phyloP scores from a whole-genome alignment of 176 grass and related monocot genomes.

The Luzula sylvatica region DNA sequence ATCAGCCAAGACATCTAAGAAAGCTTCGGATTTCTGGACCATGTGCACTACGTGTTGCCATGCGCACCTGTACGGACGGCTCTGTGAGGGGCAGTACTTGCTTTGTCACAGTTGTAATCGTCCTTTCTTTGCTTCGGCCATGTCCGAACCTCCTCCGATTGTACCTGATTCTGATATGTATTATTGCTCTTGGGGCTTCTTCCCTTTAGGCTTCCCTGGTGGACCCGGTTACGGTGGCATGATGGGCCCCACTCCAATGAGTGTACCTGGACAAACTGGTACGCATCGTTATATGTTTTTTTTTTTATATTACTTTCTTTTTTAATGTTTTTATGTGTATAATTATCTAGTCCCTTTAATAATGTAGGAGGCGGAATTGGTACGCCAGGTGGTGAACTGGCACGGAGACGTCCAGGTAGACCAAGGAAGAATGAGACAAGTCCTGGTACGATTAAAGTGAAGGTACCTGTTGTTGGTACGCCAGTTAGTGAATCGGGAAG shows the following conservation, averaged over 20 bases:
- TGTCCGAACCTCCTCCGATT: constrained; percentile 48
- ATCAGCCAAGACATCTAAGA: constrained; percentile 7
- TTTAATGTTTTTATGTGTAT: no score
- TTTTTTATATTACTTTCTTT: no score
- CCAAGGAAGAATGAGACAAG: constrained; percentile 3
- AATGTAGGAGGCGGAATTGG: constrained; percentile 3
- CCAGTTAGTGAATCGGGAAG: neutral
- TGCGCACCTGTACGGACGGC: constrained; percentile 57
- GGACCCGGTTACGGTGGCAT: constrained; percentile 42
- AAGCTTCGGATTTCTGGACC: constrained; percentile 44
- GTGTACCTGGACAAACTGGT: neutral
- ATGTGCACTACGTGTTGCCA: constrained; percentile 47
- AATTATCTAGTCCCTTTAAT: no score
- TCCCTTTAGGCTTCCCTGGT: constrained; percentile 70
- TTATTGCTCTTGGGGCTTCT: constrained; percentile 92
- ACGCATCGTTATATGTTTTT: neutral
- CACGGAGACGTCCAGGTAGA: neutral
- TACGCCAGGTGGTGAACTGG: neutral
- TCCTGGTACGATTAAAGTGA: neutral
- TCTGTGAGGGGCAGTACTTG: constrained; percentile 43
- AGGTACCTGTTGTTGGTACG: constrained; percentile 13
- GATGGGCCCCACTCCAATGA: constrained; percentile 17
- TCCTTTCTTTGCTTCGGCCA: constrained; percentile 51
- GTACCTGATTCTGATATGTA: constrained; percentile 80
- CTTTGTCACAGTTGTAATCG: constrained; percentile 48